Conservation (phyloP, 176 grass and related monocot species). For the Oropetium thomaeum region DNA sequence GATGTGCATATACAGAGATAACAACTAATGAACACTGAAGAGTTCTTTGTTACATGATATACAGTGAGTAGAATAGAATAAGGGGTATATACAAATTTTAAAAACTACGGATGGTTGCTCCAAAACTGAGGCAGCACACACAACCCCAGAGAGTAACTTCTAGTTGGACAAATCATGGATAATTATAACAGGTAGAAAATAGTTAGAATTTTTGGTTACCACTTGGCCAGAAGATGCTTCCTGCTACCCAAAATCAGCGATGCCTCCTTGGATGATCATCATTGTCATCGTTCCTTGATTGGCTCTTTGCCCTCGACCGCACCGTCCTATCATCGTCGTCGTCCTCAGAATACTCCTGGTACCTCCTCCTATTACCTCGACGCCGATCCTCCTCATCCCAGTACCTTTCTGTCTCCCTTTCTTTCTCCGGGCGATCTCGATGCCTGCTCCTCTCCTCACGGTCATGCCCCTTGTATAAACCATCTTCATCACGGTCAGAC, state of each 20-base stretch:
- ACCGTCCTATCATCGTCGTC: conserved; percentile 33
- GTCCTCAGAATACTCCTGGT: conserved; percentile 26
- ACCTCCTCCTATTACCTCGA: conserved; percentile 20
- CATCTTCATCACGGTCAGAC: conserved; percentile 5
- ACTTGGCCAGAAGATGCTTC: conserved; percentile 16
- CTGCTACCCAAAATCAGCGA: neutral
- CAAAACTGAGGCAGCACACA: neutral
- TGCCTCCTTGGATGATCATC: conserved; percentile 30
- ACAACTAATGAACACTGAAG: neutral
- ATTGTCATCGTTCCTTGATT: conserved; percentile 33
- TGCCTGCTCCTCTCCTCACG: neutral
- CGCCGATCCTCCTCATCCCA: conserved; percentile 30
- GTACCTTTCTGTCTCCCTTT: conserved; percentile 29
- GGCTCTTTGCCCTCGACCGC: conserved; percentile 27
- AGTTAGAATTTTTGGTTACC: conserved; percentile 30
- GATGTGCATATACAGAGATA: neutral
- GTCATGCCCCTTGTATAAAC: conserved; percentile 1
- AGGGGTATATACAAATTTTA: neutral
- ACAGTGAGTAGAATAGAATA: no score
- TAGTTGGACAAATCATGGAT: neutral
- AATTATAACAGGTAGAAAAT: neutral
- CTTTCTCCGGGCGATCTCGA: neutral
- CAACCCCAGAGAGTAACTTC: conserved; percentile 9
- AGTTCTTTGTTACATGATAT: neutral
- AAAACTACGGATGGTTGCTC: neutral